Percentiles rank a stretch among this genome's conserved stretches.
Conservation (phyloP, 148 eudicot genomes). For the Limonium bicolor region DNA sequence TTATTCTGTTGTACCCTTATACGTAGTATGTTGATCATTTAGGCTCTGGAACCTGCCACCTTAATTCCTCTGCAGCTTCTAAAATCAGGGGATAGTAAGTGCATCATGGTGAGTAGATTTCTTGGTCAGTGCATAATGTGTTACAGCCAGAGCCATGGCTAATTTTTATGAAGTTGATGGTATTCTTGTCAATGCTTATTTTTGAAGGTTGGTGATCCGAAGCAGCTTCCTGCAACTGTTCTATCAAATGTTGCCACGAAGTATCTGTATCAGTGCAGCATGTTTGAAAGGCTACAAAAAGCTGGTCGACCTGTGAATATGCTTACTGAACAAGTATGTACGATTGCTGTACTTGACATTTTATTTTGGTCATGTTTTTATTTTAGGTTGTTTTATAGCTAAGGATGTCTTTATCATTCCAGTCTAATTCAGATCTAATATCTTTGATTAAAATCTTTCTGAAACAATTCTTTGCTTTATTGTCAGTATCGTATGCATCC, state of each 20-base stretch:
- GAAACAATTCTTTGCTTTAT: conserved; percentile 6
- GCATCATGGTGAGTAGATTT: conserved; percentile 69
- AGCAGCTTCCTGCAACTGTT: conserved; percentile 99
- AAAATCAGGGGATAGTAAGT: conserved; percentile 70
- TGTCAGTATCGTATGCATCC: conserved; percentile 99
- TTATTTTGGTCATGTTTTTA: not conserved
- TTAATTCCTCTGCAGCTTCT: conserved; percentile 90
- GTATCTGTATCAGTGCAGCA: conserved; percentile 87
- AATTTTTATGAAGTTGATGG: too few relatives aligned
- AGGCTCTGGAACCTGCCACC: conserved; percentile 99
- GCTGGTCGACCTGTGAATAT: conserved; percentile 91
- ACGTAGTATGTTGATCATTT: conserved; percentile 4
- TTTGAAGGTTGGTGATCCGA: conserved; percentile 95
- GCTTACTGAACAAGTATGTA: conserved; percentile 82
- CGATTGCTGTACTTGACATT: conserved; percentile 7
- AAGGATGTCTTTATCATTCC: too few relatives aligned
- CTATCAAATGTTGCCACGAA: conserved; percentile 91
- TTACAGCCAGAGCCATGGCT: too few relatives aligned
- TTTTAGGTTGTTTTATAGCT: too few relatives aligned
- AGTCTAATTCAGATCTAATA: too few relatives aligned
- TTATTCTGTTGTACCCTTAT: not conserved
- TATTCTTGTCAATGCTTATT: conserved; percentile 1
- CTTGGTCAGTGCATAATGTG: not conserved
- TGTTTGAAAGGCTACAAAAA: conserved; percentile 96
- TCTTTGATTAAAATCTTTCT: conserved; percentile 2